Percentiles rank a stretch among this genome's conserved stretches.
Conservation (phyloP, 1,139 yeast species). For the Eremothecium sinecaudum region DNA sequence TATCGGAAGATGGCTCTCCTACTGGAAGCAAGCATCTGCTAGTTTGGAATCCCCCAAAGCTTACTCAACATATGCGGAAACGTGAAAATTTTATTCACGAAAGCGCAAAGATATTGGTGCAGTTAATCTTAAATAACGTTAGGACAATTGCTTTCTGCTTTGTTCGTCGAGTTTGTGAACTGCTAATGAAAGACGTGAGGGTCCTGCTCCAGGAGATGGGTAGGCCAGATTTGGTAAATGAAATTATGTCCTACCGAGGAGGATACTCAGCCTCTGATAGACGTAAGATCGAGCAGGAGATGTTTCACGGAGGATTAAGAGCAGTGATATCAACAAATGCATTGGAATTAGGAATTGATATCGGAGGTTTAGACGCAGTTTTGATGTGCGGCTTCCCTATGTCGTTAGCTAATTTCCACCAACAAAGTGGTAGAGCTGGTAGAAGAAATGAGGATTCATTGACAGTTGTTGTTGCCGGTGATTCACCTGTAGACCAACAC, state of each 20-base stretch:
- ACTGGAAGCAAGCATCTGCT: slow-evolving; percentile 63
- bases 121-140: slow-evolving; percentile 52
- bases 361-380: slow-evolving; percentile 86
- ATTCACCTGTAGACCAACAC: slow-evolving; percentile 79
- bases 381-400: slow-evolving; percentile 86
- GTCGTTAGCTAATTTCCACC: slow-evolving; percentile 79
- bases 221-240: slow-evolving; percentile 41
- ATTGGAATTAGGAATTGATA: slow-evolving; percentile 87
- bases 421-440: slow-evolving; percentile 96
- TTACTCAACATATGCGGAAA: slow-evolving; percentile 27
- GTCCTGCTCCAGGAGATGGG: slow-evolving; percentile 37
- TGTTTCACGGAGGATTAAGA: slow-evolving; percentile 76
- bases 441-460: slow-evolving; percentile 66
- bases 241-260: slow-evolving; percentile 88
- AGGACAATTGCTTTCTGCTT: slow-evolving; percentile 87
- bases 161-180: slow-evolving; percentile 76
- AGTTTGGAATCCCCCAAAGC: slow-evolving; percentile 71
- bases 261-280: slow-evolving; percentile 85
- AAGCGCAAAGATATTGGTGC: slow-evolving; percentile 62
- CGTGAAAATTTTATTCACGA: slow-evolving; percentile 67
- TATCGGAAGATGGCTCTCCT: slow-evolving; percentile 80
- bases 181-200: slow-evolving; percentile 74
- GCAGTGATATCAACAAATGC: slow-evolving; percentile 96
- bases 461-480: slow-evolving; percentile 75
- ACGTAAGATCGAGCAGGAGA: slow-evolving; percentile 73